Evolutionary conservation across 1,284 basidiomycete species (phyloP), one percentile per base, ranked within the genome.

Genomic region (Ustilago shanxiensis): DNA sequence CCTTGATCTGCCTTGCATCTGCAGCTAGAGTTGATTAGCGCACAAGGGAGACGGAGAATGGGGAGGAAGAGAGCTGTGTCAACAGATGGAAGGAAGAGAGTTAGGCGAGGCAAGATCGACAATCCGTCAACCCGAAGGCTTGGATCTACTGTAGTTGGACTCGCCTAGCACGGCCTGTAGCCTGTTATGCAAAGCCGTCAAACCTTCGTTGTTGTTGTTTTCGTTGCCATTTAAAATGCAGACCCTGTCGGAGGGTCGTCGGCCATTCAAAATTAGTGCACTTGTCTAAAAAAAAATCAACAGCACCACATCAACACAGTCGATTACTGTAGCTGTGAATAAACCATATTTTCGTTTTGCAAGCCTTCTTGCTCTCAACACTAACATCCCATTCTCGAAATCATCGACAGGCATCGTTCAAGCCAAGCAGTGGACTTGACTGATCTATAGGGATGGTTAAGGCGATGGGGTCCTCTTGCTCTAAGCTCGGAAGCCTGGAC

Each of bases 101-200:
- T 45, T 45, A 66, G 50, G 54, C 60, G 69, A 66, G 63, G 56
- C 44, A 66, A 47, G 70, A 72, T 72, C 64, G 70, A 72, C 70
- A 72, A 56, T 72, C 64, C 62, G 64, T 72, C 70, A 72, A 72
- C 70, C 52, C 64, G 49, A 45, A 63, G 52, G 52, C 64, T 50
- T 59, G 57, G 64, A 49, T 60, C 31, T 33, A 11, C 31, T 33
- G n/a, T n/a, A 7, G 13, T 31, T 11, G 18, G 28, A 35, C 29
- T 49, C 37, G 60, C 28, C 31, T 41, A 24, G 59, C 20, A n/a
- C n/a, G n/a, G n/a, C n/a, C n/a, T n/a, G n/a, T n/a, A n/a, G n/a
- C n/a, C n/a, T n/a, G n/a, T n/a, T n/a, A n/a, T n/a, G n/a, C n/a
- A n/a, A n/a, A n/a, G n/a, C n/a, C n/a, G n/a, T n/a, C n/a, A n/a